Evolutionary conservation across 805 yeast species (phyloP).

Genomic region (Lachancea mirantina): DNA sequence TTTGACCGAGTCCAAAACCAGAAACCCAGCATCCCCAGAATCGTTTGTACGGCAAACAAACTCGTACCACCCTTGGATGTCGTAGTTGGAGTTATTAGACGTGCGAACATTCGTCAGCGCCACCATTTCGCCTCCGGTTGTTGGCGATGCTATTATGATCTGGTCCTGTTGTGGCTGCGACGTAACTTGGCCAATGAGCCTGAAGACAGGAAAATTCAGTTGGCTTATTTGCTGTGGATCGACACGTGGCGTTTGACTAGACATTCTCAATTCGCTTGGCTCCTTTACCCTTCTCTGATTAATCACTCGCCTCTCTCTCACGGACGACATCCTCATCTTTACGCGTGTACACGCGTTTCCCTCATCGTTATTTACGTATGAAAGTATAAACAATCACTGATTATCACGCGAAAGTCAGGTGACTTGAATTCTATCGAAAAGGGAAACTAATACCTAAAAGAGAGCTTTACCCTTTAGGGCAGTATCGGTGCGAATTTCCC

Average conservation of each 20-base stretch:
- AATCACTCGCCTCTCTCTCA: too few species aligned
- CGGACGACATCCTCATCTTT: too few species aligned
- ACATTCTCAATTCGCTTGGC: too few species aligned
- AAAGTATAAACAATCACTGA: too few species aligned
- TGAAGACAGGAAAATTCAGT: slow-evolving; percentile 23
- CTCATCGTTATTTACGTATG: too few species aligned
- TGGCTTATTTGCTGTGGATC: slow-evolving; percentile 26
- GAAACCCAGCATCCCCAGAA: slow-evolving; percentile 28
- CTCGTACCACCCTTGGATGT: slow-evolving; percentile 30
- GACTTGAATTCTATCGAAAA: too few species aligned
- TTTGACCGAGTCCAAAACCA: slow-evolving; percentile 29
- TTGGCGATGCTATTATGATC: slow-evolving; percentile 23
- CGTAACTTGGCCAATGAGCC: slow-evolving; percentile 29
- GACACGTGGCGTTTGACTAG: slow-evolving; percentile 30
- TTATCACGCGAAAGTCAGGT: too few species aligned
- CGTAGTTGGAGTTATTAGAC: slow-evolving; percentile 20
- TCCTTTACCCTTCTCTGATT: too few species aligned
- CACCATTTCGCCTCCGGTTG: slow-evolving; percentile 23
- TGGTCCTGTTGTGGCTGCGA: slow-evolving; percentile 26
- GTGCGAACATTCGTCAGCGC: slow-evolving; percentile 24
- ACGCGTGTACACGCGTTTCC: too few species aligned
- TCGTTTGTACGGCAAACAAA: slow-evolving; percentile 30
- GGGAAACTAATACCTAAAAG: too few species aligned
- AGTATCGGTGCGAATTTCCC: too few species aligned
- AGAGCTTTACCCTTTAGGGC: too few species aligned